A percentile compares a stretch with the other conserved stretches of the same genome.
phyloP scores from a whole-genome alignment of 129 eudicot genomes.

The Chrysanthemum makinoi region DNA sequence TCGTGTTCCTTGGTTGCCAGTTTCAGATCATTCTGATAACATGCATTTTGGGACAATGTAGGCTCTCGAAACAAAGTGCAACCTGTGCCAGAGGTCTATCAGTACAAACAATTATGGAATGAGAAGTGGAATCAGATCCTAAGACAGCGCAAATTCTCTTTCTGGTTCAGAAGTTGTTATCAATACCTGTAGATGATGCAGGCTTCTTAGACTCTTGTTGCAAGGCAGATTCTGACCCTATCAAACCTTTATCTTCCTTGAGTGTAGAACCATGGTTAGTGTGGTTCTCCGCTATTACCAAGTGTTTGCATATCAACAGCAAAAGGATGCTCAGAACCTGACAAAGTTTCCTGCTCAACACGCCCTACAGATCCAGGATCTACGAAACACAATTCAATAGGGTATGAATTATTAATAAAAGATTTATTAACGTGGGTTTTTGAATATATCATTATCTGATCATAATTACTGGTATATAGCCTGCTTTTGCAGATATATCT shows the following conservation, averaged over 20 bases:
- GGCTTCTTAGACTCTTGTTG: background rate
- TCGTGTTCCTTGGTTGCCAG: conserved; percentile 60
- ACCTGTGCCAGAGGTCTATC: too few relatives aligned
- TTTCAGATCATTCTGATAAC: conserved; percentile 31
- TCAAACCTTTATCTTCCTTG: conserved; percentile 31
- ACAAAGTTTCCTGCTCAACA: conserved; percentile 35
- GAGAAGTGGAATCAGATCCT: too few relatives aligned
- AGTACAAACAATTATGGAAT: too few relatives aligned
- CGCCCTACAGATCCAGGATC: conserved; percentile 30
- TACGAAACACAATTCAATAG: conserved; percentile 26
- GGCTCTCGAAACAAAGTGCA: background rate
- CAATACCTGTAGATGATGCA: too few relatives aligned
- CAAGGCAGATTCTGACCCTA: conserved; percentile 34
- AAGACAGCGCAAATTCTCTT: too few relatives aligned
- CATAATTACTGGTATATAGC: too few relatives aligned
- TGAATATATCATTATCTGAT: too few relatives aligned
- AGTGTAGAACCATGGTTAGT: conserved; percentile 43
- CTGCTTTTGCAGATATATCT: too few relatives aligned
- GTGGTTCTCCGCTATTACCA: conserved; percentile 40
- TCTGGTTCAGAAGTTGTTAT: too few relatives aligned
- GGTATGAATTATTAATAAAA: too few relatives aligned
- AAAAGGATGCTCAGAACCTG: conserved; percentile 38
- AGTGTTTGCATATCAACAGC: conserved; percentile 25
- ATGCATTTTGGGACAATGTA: conserved; percentile 27
- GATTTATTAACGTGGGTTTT: too few relatives aligned